Evolutionary conservation across 2,329 filamentous ascomycete species (phyloP), one percentile per base, ranked within the genome.

Genomic region (Nigrospora oryzae): DNA sequence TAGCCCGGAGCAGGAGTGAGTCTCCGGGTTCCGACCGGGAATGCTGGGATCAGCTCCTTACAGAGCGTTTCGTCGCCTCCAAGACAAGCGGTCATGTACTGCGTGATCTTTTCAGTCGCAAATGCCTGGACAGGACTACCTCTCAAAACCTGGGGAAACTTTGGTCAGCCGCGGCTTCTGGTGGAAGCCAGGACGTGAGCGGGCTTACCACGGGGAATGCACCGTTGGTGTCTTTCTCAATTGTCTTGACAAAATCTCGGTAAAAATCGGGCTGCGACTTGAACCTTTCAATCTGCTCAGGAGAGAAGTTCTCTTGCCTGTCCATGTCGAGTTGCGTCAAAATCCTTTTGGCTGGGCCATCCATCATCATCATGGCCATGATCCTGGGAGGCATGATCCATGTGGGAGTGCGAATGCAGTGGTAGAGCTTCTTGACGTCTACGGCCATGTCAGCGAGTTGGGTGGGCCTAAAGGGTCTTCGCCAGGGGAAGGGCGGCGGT

Each of bases 1-100:
- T 77, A 78, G 0, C 67, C 63, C 2, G 70, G 67, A 0, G 69
- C 73, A 0, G 73, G 75, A 0, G 73, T 78, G 52, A 75, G 65
- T 36, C 73, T 62, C 45, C 69, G 64, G 50, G 67, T 73, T 0
- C 73, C 73, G 0, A 76, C 58, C 1, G 70, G 65, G 19, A 66
- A 75, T 16, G 66, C 58, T 0, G 75, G 75, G 37, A 77, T 75
- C 13, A 79, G 56, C 17, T 67, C 64, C 44, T 70, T 63, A 59
- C 71, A 73, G 11, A 79, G 72, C 43, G 58, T 57, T 49, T 72
- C 63, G 51, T 79, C 67, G 4, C 69, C 64, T n/a, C 64, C 63
- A 10, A 77, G 64, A 51, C 66, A 63, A 14, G 63, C 56, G 7
- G 57, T 67, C 73, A 77, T 77, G 53, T 70, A 75, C 46, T 70